A percentile compares a stretch with the other conserved stretches of the same genome.
These are phyloP conservation scores for Cercospora citrullina DNA, from an alignment of 2,329 filamentous ascomycete genomes.

Conservation along the genomic window DNA sequence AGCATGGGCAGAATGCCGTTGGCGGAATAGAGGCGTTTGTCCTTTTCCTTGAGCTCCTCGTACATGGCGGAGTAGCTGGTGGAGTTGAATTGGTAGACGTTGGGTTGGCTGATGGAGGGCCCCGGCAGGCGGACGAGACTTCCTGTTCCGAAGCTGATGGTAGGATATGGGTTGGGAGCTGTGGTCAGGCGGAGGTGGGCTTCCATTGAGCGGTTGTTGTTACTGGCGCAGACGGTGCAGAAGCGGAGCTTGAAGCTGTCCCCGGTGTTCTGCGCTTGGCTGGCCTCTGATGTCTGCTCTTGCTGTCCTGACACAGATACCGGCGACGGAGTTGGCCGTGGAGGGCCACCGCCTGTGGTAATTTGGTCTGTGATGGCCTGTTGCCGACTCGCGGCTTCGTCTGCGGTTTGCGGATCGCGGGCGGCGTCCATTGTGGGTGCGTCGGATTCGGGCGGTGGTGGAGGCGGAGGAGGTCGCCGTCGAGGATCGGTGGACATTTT, in stretches of 20 bases:
- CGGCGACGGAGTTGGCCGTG: background rate
- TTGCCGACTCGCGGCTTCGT: conserved; percentile 26
- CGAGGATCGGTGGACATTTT: conserved; percentile 50
- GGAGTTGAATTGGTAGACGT: conserved; percentile 97
- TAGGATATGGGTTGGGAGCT: conserved; percentile 69
- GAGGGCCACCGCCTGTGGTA: background rate
- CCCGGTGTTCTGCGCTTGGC: background rate
- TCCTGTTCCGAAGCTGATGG: conserved; percentile 96
- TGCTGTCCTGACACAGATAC: background rate
- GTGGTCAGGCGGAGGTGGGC: conserved; percentile 90
- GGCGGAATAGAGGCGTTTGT: conserved; percentile 80
- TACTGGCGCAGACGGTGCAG: conserved; percentile 98
- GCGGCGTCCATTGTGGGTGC: conserved; percentile 18
- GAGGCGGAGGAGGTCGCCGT: conserved; percentile 37
- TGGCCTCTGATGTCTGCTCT: conserved; percentile 39
- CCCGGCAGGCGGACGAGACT: conserved; percentile 91
- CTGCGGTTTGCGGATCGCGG: conserved; percentile 21
- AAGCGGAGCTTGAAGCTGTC: conserved; percentile 81
- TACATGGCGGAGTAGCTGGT: conserved; percentile 96
- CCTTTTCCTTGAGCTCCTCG: conserved; percentile 82
- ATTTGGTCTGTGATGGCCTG: conserved; percentile 43
- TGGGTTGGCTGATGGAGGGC: conserved; percentile 86
- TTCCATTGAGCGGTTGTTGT: conserved; percentile 99
- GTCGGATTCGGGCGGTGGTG: conserved; percentile 52
- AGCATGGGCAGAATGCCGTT: conserved; percentile 97